These are phyloP conservation scores for Chlorella variabilis DNA, from an alignment of 163 green algal genomes.

Conservation along the genomic window DNA sequence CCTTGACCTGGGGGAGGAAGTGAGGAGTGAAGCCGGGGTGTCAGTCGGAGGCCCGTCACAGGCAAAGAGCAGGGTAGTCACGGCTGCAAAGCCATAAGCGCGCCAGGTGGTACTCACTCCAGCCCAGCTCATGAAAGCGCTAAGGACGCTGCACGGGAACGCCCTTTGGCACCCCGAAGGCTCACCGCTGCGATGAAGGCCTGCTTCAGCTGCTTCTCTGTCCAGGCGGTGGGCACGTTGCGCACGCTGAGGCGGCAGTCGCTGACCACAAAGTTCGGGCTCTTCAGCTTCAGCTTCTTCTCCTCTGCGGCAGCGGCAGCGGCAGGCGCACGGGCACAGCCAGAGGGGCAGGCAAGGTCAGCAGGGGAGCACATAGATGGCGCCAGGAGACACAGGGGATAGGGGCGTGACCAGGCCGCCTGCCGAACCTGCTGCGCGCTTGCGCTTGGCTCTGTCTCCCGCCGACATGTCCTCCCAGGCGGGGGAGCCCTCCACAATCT, in stretches of 20 bases:
- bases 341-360: not conserved
- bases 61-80: too few species aligned
- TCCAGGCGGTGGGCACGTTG: slow-evolving; percentile 86
- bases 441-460: slow-evolving; percentile 77
- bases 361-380: too few species aligned
- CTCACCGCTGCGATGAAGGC: slow-evolving; percentile 74
- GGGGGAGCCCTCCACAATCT: slow-evolving; percentile 77
- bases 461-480: slow-evolving; percentile 82
- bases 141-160: too few species aligned
- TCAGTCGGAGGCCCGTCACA: too few species aligned
- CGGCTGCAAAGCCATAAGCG: too few species aligned
- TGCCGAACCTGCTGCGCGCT: slow-evolving; percentile 48
- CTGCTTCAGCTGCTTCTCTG: slow-evolving; percentile 77
- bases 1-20: slow-evolving; percentile 57
- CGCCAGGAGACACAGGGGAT: too few species aligned
- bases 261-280: slow-evolving; percentile 94
- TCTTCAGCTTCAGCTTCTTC: slow-evolving; percentile 87
- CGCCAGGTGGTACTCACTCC: too few species aligned
- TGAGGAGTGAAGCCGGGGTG: too few species aligned
- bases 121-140: too few species aligned
- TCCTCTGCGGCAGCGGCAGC: slow-evolving; percentile 62
- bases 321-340: not conserved
- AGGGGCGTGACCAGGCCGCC: too few species aligned
- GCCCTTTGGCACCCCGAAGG: too few species aligned
- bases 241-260: slow-evolving; percentile 82